These are phyloP conservation scores for Cokeromyces recurvatus DNA, from an alignment of 371 early-diverging fungal species.

Conservation along the genomic window DNA sequence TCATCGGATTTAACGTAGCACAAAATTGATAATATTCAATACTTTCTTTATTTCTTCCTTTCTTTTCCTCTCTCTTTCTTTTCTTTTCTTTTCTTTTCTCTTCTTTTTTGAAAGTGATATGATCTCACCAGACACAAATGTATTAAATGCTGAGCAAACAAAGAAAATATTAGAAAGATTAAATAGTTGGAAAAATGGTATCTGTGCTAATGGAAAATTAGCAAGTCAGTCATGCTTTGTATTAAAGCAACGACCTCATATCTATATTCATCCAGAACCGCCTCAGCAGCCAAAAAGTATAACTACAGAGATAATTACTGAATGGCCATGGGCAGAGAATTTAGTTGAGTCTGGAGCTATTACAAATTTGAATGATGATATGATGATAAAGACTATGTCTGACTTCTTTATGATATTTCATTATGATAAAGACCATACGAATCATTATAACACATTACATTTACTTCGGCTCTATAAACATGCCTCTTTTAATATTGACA, in stretches of 20 bases:
- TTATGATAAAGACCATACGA: constrained; percentile 3
- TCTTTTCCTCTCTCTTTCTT: no score
- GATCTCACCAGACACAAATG: no score
- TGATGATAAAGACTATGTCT: constrained; percentile 28
- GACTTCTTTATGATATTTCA: constrained; percentile 32
- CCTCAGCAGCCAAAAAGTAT: constrained; percentile 3
- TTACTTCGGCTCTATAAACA: constrained; percentile 22
- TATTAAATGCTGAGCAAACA: no score
- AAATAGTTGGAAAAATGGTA: constrained; percentile 30
- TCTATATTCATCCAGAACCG: constrained; percentile 11
- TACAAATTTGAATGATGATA: constrained; percentile 27
- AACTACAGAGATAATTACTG: constrained; percentile 27
- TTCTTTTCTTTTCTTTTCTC: no score
- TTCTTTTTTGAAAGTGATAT: no score
- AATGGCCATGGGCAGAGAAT: constrained; percentile 30
- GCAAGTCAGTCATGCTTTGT: constrained; percentile 30
- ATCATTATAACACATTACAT: constrained; percentile 14
- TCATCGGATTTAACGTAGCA: no score
- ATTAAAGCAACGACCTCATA: constrained; percentile 20
- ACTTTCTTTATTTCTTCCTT: no score
- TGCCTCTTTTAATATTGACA: constrained; percentile 31
- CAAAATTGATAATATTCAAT: no score
- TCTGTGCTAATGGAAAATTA: constrained; percentile 28
- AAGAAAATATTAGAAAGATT: no score
- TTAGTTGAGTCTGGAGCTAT: constrained; percentile 23